Evolutionary conservation across 306 rosid genomes (phyloP).

Genomic region (Urtica urens): DNA sequence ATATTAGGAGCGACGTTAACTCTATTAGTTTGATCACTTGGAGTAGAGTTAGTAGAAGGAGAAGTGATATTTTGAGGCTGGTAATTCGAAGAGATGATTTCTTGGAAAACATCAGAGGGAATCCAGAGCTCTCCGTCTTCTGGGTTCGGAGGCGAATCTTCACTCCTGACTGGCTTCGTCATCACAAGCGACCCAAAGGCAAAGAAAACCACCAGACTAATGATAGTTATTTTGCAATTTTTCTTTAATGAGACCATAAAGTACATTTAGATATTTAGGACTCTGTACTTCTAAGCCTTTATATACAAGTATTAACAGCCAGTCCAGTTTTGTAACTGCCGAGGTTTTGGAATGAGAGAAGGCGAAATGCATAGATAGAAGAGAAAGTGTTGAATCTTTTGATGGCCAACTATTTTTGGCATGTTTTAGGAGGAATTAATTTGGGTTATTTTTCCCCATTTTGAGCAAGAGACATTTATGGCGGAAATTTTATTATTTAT

Average conservation of each 20-base stretch:
- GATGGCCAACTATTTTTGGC: too few relatives aligned
- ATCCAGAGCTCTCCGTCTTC: constrained; percentile 17
- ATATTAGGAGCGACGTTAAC: too few relatives aligned
- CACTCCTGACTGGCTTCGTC: not conserved
- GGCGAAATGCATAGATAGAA: too few relatives aligned
- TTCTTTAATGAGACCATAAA: not conserved
- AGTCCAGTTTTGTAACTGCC: not conserved
- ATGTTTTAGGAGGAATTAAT: not conserved
- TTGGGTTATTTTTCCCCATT: not conserved
- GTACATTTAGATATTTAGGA: not conserved
- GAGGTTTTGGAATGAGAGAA: not conserved
- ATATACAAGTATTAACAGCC: too few relatives aligned
- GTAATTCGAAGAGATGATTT: not conserved
- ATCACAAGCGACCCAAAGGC: too few relatives aligned
- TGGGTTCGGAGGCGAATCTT: constrained; percentile 10
- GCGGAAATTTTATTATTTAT: too few relatives aligned
- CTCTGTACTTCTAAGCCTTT: not conserved
- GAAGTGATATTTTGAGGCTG: not conserved
- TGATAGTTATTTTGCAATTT: not conserved
- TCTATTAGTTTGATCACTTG: not conserved
- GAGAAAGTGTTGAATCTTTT: not conserved
- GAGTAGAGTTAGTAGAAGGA: not conserved
- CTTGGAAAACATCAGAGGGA: constrained; percentile 16
- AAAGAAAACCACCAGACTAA: not conserved
- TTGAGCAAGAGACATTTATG: too few relatives aligned